Percentiles rank a stretch among this genome's conserved stretches.
phyloP scores from a whole-genome alignment of 2,329 filamentous ascomycete species.

The Blastomyces emzantsi region DNA sequence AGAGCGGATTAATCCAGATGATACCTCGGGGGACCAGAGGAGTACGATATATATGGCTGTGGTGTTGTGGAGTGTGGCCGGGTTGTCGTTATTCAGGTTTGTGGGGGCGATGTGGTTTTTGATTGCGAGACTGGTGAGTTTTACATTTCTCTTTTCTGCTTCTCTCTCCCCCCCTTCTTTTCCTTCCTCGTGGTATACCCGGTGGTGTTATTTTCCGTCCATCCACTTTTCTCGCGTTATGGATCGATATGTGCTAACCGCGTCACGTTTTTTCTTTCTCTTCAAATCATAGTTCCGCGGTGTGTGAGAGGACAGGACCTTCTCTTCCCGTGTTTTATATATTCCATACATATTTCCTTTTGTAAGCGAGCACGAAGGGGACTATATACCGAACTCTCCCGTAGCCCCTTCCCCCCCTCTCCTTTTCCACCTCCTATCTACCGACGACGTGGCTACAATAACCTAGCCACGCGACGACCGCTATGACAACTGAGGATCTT shows the following conservation, averaged over 20 bases:
- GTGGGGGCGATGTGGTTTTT: constrained; percentile 86
- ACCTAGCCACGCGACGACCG: background rate
- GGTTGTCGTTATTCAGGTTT: constrained; percentile 75
- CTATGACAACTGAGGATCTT: background rate
- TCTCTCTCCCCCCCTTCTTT: background rate
- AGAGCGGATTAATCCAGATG: constrained; percentile 49
- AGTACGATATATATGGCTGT: constrained; percentile 78
- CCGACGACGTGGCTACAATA: background rate
- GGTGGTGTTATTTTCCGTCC: background rate
- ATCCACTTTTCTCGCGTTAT: background rate
- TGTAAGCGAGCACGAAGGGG: background rate
- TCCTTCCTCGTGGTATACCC: background rate
- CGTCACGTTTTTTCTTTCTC: background rate
- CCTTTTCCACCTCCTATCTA: background rate
- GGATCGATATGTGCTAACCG: background rate
- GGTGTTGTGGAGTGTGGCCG: constrained; percentile 83
- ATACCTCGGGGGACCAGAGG: constrained; percentile 45
- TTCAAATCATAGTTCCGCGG: background rate
- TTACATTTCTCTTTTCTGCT: constrained; percentile 12
- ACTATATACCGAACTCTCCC: background rate
- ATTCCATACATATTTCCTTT: background rate
- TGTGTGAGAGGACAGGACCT: background rate
- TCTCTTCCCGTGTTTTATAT: background rate
- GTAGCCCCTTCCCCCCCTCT: background rate
- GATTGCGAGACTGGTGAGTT: constrained; percentile 72